Conservation (phyloP, 2,329 filamentous ascomycete genomes). For the Rhinocladiella similis region DNA sequence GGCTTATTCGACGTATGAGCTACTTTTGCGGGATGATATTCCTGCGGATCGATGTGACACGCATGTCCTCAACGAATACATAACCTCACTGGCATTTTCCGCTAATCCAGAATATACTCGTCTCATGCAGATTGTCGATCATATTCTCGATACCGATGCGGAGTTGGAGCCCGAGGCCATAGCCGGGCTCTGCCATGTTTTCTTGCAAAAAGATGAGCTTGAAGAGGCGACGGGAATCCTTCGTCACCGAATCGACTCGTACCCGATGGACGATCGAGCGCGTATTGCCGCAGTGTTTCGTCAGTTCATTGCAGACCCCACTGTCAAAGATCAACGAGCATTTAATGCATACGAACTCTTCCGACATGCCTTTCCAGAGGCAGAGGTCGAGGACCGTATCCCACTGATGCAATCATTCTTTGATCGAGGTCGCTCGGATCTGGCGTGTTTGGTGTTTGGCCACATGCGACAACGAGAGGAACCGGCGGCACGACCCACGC, state of each 20-base stretch:
- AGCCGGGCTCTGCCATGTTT: conserved; percentile 68
- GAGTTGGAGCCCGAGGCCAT: conserved; percentile 74
- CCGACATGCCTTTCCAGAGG: conserved; percentile 60
- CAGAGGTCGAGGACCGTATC: conserved; percentile 64
- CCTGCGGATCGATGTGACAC: conserved; percentile 58
- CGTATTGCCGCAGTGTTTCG: conserved; percentile 67
- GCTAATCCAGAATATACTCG: conserved; percentile 65
- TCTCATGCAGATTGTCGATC: conserved; percentile 71
- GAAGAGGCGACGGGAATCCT: conserved; percentile 81
- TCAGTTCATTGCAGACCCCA: conserved; percentile 64
- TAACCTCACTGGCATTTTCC: conserved; percentile 65
- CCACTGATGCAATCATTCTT: conserved; percentile 83
- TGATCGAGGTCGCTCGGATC: conserved; percentile 72
- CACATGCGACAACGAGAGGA: conserved; percentile 85
- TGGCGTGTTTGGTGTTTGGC: conserved; percentile 82
- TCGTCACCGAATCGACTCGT: conserved; percentile 70
- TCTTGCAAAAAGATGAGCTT: conserved; percentile 73
- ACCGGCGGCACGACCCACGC: conserved; percentile 62
- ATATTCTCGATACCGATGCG: conserved; percentile 69
- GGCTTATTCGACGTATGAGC: conserved; percentile 55
- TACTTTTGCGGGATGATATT: conserved; percentile 51
- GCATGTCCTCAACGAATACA: conserved; percentile 67
- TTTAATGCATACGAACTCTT: conserved; percentile 64
- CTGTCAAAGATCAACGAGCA: conserved; percentile 61
- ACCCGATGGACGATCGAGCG: conserved; percentile 67